Percentiles rank a stretch among this genome's conserved stretches.
Evolutionary conservation across 495 filamentous ascomycete species (phyloP).

Genomic region (Penicillium malachiteum): DNA sequence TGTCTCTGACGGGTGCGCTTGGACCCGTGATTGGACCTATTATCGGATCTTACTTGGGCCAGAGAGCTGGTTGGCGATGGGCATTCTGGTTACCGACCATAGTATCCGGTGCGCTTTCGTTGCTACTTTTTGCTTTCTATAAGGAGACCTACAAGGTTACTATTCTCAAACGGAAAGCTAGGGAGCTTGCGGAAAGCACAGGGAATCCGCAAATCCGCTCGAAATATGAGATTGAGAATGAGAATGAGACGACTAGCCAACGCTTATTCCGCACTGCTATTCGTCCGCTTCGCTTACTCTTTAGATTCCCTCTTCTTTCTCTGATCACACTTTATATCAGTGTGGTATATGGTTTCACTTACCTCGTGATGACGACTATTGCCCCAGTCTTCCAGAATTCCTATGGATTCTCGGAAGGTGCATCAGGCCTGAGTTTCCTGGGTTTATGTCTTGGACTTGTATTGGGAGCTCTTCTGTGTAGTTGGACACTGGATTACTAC

Average conservation of each 20-base stretch:
- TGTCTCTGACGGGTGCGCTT: slow-evolving; percentile 3
- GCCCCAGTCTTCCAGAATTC: background rate
- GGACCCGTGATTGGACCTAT: slow-evolving; percentile 9
- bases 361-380: slow-evolving; percentile 1
- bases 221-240: slow-evolving; percentile 1
- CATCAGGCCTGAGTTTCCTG: slow-evolving; percentile 1
- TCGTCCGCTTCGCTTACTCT: background rate
- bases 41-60: slow-evolving; percentile 6
- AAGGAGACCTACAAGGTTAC: slow-evolving; percentile 10
- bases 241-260: slow-evolving; percentile 3
- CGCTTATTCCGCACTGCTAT: background rate
- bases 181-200: background rate
- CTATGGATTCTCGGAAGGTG: slow-evolving; percentile 3
- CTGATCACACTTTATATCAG: background rate
- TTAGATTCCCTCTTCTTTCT: background rate
- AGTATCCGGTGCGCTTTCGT: slow-evolving; percentile 2
- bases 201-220: background rate
- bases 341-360: background rate
- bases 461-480: background rate
- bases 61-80: slow-evolving; percentile 10
- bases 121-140: slow-evolving; percentile 4
- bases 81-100: slow-evolving; percentile 10
- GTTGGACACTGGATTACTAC: background rate
- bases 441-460: background rate
- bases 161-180: slow-evolving; percentile 6